Evolutionary conservation across 805 yeast species (phyloP).

Genomic region (Wickerhamomyces pijperi): DNA sequence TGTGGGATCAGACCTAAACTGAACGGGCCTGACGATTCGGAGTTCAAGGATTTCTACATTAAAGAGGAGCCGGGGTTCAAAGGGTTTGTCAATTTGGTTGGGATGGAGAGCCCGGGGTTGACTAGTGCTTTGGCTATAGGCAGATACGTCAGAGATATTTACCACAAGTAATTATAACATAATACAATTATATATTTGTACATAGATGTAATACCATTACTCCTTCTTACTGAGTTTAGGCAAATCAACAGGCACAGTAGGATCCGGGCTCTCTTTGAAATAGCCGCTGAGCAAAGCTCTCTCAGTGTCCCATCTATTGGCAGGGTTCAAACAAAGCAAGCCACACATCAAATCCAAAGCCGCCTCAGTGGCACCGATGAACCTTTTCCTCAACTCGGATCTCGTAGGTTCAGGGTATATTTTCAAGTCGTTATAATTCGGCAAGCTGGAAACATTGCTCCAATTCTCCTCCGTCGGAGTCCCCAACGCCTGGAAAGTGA

Average conservation of each 20-base stretch:
- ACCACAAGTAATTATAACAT: conserved; percentile 8
- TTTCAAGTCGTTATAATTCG: conserved; percentile 61
- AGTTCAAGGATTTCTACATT: conserved; percentile 66
- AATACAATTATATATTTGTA: neutral
- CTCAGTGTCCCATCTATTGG: conserved; percentile 53
- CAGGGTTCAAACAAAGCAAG: conserved; percentile 71
- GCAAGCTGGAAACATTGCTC: conserved; percentile 80
- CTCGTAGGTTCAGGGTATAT: conserved; percentile 78
- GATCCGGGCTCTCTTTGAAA: conserved; percentile 62
- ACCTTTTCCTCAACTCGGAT: conserved; percentile 69
- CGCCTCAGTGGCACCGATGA: conserved; percentile 80
- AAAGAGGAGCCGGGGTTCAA: conserved; percentile 58
- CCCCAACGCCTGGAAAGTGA: conserved; percentile 92
- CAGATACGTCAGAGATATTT: conserved; percentile 42
- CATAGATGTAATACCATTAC: neutral
- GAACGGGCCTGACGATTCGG: conserved; percentile 27
- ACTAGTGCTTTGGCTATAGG: conserved; percentile 80
- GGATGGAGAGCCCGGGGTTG: conserved; percentile 86
- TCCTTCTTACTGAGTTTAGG: conserved; percentile 30
- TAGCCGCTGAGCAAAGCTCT: conserved; percentile 55
- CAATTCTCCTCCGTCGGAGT: conserved; percentile 88
- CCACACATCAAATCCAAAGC: conserved; percentile 69
- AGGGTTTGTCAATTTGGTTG: conserved; percentile 71
- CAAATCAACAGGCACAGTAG: conserved; percentile 53
- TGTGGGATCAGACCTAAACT: conserved; percentile 82